Evolutionary conservation across 176 grass and related monocot genomes (phyloP).

Genomic region (Areca catechu): DNA sequence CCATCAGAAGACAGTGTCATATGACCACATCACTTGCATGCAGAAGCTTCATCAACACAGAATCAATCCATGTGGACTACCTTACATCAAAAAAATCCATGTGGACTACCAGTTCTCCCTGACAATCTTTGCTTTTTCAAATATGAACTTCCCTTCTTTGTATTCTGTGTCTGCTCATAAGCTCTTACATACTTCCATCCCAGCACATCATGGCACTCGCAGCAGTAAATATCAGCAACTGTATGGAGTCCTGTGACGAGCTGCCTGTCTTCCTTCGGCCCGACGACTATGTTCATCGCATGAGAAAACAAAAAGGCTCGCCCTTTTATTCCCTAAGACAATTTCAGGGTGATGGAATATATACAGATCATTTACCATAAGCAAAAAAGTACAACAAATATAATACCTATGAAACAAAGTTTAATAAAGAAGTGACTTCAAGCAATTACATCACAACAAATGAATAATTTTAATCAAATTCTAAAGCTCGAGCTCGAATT

Average conservation of each 20-base stretch:
- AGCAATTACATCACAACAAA: too few species aligned
- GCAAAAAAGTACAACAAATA: too few species aligned
- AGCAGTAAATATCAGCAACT: slow-evolving; percentile 61
- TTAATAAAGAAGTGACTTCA: too few species aligned
- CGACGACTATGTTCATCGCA: slow-evolving; percentile 61
- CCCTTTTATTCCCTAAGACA: slow-evolving; percentile 45
- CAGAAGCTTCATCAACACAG: background rate
- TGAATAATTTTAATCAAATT: too few species aligned
- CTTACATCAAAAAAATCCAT: too few species aligned
- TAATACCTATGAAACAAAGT: too few species aligned
- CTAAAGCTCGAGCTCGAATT: too few species aligned
- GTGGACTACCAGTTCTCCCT: slow-evolving; percentile 69
- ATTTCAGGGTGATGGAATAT: background rate
- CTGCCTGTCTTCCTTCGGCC: slow-evolving; percentile 54
- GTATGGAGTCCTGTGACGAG: slow-evolving; percentile 61
- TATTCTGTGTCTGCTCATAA: slow-evolving; percentile 64
- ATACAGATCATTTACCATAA: background rate
- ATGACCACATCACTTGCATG: slow-evolving; percentile 8
- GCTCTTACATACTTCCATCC: slow-evolving; percentile 75
- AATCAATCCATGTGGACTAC: slow-evolving; percentile 6
- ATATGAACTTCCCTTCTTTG: slow-evolving; percentile 87
- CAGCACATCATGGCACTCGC: slow-evolving; percentile 51
- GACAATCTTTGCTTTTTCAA: slow-evolving; percentile 72
- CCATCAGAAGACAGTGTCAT: background rate
- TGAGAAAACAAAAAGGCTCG: slow-evolving; percentile 73